Evolutionary conservation across 805 yeast species (phyloP).

Genomic region (Wickerhamiella sorbophila): DNA sequence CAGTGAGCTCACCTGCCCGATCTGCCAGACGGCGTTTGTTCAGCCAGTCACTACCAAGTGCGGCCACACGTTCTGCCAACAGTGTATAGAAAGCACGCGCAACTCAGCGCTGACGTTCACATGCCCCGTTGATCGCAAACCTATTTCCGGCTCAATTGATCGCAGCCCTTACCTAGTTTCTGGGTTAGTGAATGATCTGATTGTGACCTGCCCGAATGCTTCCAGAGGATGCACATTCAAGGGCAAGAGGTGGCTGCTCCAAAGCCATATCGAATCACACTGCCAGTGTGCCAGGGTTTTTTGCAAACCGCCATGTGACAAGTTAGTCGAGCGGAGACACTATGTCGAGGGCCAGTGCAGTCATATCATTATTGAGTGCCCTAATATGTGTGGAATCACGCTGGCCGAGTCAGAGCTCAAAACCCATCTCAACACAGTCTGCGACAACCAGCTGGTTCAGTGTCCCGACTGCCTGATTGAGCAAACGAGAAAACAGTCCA

Average conservation of each 20-base stretch:
- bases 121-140: slow-evolving; percentile 52
- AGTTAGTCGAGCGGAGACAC: slow-evolving; percentile 14
- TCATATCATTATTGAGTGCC: slow-evolving; percentile 16
- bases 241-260: slow-evolving; percentile 46
- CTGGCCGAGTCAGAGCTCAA: slow-evolving; percentile 5
- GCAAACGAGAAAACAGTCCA: slow-evolving; percentile 10
- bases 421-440: neutral
- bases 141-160: slow-evolving; percentile 28
- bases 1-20: slow-evolving; percentile 35
- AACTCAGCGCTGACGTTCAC: slow-evolving; percentile 14
- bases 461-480: slow-evolving; percentile 3
- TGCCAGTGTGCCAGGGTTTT: slow-evolving; percentile 29
- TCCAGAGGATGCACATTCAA: slow-evolving; percentile 42
- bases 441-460: neutral
- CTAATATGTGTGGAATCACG: slow-evolving; percentile 9
- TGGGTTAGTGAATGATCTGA: slow-evolving; percentile 47
- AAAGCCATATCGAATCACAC: slow-evolving; percentile 32
- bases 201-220: slow-evolving; percentile 39
- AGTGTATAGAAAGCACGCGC: slow-evolving; percentile 30
- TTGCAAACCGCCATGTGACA: slow-evolving; percentile 24
- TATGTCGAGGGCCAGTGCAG: slow-evolving; percentile 9
- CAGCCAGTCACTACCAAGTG: slow-evolving; percentile 49
- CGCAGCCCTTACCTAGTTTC: slow-evolving; percentile 45
- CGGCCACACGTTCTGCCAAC: slow-evolving; percentile 53
- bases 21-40: slow-evolving; percentile 52